Percentiles rank a stretch among this genome's conserved stretches.
Conservation (phyloP, 352 stramenopile species). For the Phytophthora kernoviae region DNA sequence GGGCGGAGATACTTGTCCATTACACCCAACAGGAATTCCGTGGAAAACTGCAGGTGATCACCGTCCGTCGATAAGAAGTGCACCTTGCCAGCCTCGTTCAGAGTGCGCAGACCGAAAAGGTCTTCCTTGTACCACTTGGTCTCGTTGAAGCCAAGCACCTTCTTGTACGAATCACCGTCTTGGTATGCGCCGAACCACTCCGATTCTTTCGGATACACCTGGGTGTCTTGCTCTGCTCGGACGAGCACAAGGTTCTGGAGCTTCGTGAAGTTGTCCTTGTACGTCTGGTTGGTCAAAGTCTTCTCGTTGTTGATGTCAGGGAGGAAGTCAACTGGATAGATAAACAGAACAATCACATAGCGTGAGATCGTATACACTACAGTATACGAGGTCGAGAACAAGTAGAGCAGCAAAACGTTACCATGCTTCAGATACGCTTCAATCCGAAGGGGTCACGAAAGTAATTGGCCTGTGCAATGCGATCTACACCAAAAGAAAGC, state of each 20-base stretch:
- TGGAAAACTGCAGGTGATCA: conserved; percentile 92
- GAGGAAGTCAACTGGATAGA: conserved; percentile 65
- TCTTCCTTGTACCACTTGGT: conserved; percentile 93
- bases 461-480: conserved; percentile 93
- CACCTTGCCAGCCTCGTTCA: conserved; percentile 88
- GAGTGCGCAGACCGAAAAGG: conserved; percentile 90
- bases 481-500: conserved; percentile 40
- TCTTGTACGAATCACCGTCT: conserved; percentile 70
- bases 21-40: conserved; percentile 80
- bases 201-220: conserved; percentile 89
- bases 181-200: conserved; percentile 89
- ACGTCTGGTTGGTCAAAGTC: conserved; percentile 66
- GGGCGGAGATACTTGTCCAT: conserved; percentile 80
- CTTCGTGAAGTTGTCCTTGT: conserved; percentile 89
- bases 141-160: conserved; percentile 89
- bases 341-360: not conserved
- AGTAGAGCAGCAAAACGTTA: conserved; percentile 22
- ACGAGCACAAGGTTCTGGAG: conserved; percentile 91
- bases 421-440: conserved; percentile 69
- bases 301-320: conserved; percentile 94
- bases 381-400: not conserved
- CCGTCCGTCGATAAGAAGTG: conserved; percentile 89
- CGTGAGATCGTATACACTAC: not conserved
- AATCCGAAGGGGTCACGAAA: conserved; percentile 89
- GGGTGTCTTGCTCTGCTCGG: conserved; percentile 87